Evolutionary conservation across 208 protist species (phyloP).

Genomic region (Leishmania tarentolae): DNA sequence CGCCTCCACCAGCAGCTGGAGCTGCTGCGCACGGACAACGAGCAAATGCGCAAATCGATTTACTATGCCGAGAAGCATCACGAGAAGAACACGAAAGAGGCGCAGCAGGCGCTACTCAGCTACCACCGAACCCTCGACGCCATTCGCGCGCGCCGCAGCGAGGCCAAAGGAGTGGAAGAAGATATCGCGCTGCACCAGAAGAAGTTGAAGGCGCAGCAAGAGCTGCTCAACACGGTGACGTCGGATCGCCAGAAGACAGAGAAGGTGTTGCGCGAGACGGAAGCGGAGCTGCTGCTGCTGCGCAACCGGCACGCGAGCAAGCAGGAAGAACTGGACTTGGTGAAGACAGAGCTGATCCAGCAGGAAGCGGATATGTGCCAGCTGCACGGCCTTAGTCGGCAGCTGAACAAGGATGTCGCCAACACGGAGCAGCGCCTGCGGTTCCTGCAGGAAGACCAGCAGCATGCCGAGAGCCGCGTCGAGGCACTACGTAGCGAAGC

Average conservation of each 20-base stretch:
- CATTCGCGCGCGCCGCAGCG: constrained; percentile 84
- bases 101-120: constrained; percentile 70
- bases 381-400: constrained; percentile 73
- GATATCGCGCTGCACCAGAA: constrained; percentile 86
- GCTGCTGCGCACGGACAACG: constrained; percentile 86
- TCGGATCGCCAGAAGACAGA: constrained; percentile 96
- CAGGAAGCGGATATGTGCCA: constrained; percentile 93
- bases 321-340: constrained; percentile 92
- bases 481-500: constrained; percentile 84
- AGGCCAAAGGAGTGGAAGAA: constrained; percentile 90
- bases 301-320: constrained; percentile 94
- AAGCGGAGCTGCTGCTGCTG: constrained; percentile 95
- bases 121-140: constrained; percentile 95
- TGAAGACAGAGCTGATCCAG: constrained; percentile 95
- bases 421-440: constrained; percentile 80
- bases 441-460: constrained; percentile 69
- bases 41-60: constrained; percentile 89
- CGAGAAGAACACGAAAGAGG: constrained; percentile 75
- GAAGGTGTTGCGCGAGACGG: constrained; percentile 95
- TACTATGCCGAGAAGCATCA: constrained; percentile 93
- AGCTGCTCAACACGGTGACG: constrained; percentile 96
- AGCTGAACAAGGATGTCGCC: constrained; percentile 81
- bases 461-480: constrained; percentile 53
- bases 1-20: constrained; percentile 91
- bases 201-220: constrained; percentile 97